phyloP scores from a whole-genome alignment of 441 rosid genomes.

The Cnidoscolus chayamansa region DNA sequence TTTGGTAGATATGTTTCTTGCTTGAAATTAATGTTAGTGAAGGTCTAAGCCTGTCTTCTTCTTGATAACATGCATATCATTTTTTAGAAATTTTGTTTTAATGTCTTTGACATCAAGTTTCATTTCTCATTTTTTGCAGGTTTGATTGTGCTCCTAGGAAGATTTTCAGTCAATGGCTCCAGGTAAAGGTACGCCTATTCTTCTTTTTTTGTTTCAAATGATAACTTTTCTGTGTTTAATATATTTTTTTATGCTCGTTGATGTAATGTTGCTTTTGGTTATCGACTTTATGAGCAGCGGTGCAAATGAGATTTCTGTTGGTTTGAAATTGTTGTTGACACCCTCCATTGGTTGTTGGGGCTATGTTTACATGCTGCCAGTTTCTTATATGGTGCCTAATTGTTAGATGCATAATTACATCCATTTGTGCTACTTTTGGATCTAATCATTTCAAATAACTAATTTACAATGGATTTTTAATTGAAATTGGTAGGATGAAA shows the following conservation, averaged over 20 bases:
- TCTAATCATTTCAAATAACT: neutral
- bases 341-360: neutral
- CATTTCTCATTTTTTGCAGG: neutral
- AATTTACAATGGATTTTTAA: neutral
- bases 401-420: neutral
- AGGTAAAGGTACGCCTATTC: slow-evolving; percentile 21
- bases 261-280: neutral
- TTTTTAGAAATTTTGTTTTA: neutral
- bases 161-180: slow-evolving; percentile 28
- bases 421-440: neutral
- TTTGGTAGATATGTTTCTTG: neutral
- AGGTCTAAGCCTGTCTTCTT: neutral
- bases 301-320: neutral
- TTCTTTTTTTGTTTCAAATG: neutral
- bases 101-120: neutral
- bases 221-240: neutral
- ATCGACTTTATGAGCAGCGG: neutral
- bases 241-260: no score
- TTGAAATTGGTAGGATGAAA: neutral
- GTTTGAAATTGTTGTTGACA: neutral
- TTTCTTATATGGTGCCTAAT: neutral
- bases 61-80: no score
- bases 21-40: neutral
- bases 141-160: neutral
- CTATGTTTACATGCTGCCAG: neutral